Evolutionary conservation across 352 stramenopile species (phyloP).

Genomic region (Globisporangium splendens): DNA sequence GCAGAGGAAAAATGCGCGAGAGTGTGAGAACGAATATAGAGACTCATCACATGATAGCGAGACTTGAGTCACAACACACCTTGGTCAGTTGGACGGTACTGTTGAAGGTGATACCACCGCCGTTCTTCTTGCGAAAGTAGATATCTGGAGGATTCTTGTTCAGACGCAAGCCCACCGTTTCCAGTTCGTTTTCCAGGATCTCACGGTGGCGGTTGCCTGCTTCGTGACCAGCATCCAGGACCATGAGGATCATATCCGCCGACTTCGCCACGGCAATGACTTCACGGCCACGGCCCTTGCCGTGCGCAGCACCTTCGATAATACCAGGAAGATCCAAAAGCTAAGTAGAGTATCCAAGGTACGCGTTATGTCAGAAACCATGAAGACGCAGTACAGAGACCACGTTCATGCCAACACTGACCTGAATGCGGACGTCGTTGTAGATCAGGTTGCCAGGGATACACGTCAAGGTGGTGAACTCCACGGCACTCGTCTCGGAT

Average conservation of each 20-base stretch:
- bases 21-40: not conserved
- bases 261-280: constrained; percentile 98
- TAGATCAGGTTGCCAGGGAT: constrained; percentile 97
- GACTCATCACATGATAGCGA: constrained; percentile 1
- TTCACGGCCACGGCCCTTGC: constrained; percentile 96
- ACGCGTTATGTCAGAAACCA: not conserved
- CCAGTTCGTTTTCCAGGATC: constrained; percentile 98
- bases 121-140: constrained; percentile 94
- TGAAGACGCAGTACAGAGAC: not conserved
- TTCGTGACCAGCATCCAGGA: constrained; percentile 98
- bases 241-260: constrained; percentile 99
- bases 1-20: not conserved
- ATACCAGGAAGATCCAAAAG: constrained; percentile 99
- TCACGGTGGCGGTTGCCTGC: constrained; percentile 95
- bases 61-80: constrained; percentile 24
- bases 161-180: constrained; percentile 97
- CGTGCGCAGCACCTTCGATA: constrained; percentile 98
- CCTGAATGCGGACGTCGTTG: constrained; percentile 96
- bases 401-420: constrained; percentile 13
- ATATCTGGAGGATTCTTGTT: constrained; percentile 97
- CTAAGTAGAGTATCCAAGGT: constrained; percentile 16
- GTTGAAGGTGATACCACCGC: constrained; percentile 95
- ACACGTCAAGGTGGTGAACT: constrained; percentile 98
- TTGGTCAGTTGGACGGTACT: constrained; percentile 94
- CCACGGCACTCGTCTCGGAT: constrained; percentile 95